Base-by-base conservation (phyloP, 2,329 filamentous ascomycete species). In the Epichloe sylvatica region DNA sequence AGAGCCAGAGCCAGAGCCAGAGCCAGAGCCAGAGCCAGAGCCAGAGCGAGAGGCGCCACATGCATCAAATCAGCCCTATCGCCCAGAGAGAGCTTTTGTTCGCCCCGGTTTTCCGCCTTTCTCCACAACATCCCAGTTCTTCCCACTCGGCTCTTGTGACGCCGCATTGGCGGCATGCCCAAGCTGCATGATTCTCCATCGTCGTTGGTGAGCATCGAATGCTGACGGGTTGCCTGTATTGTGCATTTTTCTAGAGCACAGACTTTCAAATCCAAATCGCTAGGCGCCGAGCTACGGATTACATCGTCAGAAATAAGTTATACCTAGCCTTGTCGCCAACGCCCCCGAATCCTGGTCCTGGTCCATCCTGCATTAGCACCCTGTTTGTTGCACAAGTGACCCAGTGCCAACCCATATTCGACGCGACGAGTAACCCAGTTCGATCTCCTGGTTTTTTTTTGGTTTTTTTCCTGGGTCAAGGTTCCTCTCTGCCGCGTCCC, bases 61-160 rank as follows among this genome's bases (percentile, higher is more conserved):
- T 11, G 9, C 30, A 30, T 30, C 30, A 11, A 11, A 34, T 49
- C 49, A 47, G 44, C 49, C 49, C 34, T 50, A 21, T 33, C 37
- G 30, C 23, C 36, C 15, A 36, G 21, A 33, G 17, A 30, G 9
- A 30, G 30, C 3, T 11, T 30, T 40, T 35, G 30, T 25, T 42
- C 5, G 12, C 49, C 41, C 49, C 30, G 12, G 44, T 46, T 46
- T 50, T 46, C 19, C 30, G 36, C 35, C 41, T 43, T 38, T 25
- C 30, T 50, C 44, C 44, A 25, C 49, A 47, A 39, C 21, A 41
- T 21, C 44, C 48, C 21, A 42, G 43, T 23, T n/a, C 40, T 23
- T 21, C 5, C 36, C 45, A 36, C 35, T 38, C 38, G 45, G 45
- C 35, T 13, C 7, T n/a, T 23, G 34, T 36, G 36, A 8, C 13